Evolutionary conservation across 768 basidiomycete genomes (phyloP).

Genomic region (Pulveroboletus sp.): DNA sequence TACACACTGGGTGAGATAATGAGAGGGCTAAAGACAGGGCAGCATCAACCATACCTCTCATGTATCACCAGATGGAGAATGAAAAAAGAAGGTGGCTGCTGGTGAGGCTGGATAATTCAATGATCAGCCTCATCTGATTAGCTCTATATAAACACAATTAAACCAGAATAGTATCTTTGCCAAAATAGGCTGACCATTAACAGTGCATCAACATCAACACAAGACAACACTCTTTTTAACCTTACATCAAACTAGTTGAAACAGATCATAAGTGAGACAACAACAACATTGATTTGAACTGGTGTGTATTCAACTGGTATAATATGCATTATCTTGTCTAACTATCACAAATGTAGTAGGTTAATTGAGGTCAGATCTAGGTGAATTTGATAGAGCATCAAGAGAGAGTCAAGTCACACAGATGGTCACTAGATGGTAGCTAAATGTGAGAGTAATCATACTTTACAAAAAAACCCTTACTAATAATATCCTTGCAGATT

Average conservation of each 20-base stretch:
- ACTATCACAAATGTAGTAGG: background rate
- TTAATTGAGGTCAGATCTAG: background rate
- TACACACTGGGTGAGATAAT: no score
- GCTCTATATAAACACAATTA: no score
- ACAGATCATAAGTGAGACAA: background rate
- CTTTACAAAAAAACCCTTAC: no score
- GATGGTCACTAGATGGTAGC: background rate
- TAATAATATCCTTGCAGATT: background rate
- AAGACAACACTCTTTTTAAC: background rate
- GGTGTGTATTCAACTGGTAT: background rate
- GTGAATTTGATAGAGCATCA: background rate
- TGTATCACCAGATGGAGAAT: no score
- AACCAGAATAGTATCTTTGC: background rate
- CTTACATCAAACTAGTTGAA: background rate
- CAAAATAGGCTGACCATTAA: background rate
- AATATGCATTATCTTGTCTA: background rate
- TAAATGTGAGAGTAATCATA: background rate
- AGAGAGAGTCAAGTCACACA: background rate
- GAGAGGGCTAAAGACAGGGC: no score
- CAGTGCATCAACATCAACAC: background rate
- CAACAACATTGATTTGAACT: background rate
- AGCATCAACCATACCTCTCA: no score
- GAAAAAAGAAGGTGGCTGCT: no score
- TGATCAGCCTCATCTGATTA: no score
- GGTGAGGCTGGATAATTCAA: no score